Conservation (phyloP, 345 rosid genomes). For the Atalantia buxifolia region DNA sequence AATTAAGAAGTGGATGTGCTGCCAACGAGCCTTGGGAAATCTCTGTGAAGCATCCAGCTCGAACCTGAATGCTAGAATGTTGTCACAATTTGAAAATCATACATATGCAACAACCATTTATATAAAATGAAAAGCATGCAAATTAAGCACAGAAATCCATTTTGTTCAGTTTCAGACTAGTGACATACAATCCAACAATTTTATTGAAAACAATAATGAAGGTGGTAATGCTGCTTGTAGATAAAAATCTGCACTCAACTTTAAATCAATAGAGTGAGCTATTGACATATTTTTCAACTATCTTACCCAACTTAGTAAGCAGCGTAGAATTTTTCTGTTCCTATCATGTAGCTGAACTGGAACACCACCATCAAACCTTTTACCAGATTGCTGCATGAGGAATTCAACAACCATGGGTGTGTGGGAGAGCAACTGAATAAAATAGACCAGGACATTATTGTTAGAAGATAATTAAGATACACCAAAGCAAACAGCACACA, state of each 20-base stretch:
- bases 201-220: background rate
- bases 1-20: slow-evolving; percentile 82
- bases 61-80: slow-evolving; percentile 52
- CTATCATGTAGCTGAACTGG: slow-evolving; percentile 48
- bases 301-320: slow-evolving; percentile 97
- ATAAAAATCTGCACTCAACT: background rate
- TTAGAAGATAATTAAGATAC: slow-evolving; percentile 3
- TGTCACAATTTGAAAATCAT: slow-evolving; percentile 1
- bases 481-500: background rate
- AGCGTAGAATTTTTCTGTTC: slow-evolving; percentile 76
- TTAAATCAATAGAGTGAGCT: background rate
- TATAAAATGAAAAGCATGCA: background rate
- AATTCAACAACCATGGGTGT: slow-evolving; percentile 84
- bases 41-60: slow-evolving; percentile 95
- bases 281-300: background rate
- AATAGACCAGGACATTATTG: background rate
- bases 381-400: slow-evolving; percentile 82
- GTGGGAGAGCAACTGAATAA: slow-evolving; percentile 70
- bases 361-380: slow-evolving; percentile 37
- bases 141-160: background rate
- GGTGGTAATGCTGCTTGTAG: background rate
- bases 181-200: background rate
- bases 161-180: background rate
- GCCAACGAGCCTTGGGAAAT: slow-evolving; percentile 67
- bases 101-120: background rate